Conservation (phyloP, 2,329 filamentous ascomycete species). For the Annulohypoxylon truncatum region DNA sequence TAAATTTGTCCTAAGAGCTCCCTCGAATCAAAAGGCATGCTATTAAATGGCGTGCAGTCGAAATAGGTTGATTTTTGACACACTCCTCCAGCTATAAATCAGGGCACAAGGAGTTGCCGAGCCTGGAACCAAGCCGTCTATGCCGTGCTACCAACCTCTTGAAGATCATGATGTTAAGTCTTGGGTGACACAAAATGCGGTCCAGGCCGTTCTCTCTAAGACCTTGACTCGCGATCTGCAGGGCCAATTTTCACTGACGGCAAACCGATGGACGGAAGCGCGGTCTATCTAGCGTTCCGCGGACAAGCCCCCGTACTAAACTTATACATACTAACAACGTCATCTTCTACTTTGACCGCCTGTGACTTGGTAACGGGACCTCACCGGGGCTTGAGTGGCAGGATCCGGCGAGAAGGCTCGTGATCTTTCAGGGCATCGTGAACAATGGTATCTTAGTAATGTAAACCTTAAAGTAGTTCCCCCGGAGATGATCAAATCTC, state of each 20-base stretch:
- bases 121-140: conserved; percentile 1
- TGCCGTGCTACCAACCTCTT: conserved; percentile 21
- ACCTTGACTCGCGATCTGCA: conserved; percentile 10
- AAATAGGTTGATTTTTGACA: not conserved
- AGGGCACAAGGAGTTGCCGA: conserved; percentile 16
- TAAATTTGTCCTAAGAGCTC: not conserved
- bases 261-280: not conserved
- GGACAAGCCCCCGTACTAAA: conserved; percentile 22
- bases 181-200: not conserved
- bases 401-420: conserved; percentile 6
- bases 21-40: not conserved
- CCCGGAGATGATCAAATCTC: conserved; percentile 17
- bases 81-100: conserved; percentile 5
- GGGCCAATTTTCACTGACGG: not conserved
- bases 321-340: conserved; percentile 23
- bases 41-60: not conserved
- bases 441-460: conserved; percentile 26
- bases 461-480: conserved; percentile 1
- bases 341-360: conserved; percentile 26
- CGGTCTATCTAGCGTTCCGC: conserved; percentile 21
- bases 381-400: conserved; percentile 6
- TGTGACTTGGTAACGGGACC: conserved; percentile 26
- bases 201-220: conserved; percentile 6
- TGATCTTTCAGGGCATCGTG: conserved; percentile 23
- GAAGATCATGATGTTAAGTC: not conserved